phyloP scores from a whole-genome alignment of 208 protist species.

The Leishmania braziliensis region DNA sequence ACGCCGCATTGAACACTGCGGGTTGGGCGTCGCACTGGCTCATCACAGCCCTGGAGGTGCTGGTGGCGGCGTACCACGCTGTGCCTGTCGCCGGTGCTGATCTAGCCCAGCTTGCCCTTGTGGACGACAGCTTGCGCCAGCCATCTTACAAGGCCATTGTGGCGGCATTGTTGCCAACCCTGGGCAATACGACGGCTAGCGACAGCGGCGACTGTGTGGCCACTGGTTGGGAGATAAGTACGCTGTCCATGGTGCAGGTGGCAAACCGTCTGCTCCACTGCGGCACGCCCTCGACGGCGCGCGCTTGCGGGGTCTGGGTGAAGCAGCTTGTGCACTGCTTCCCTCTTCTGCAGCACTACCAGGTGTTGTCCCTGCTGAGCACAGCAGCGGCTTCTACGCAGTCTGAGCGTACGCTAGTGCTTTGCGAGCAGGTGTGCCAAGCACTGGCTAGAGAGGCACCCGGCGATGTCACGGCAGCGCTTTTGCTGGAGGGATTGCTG shows the following conservation, averaged over 20 bases:
- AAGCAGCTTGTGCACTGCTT: slow-evolving; percentile 52
- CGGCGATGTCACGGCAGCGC: slow-evolving; percentile 18
- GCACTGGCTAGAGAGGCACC: slow-evolving; percentile 34
- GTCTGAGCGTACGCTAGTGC: slow-evolving; percentile 37
- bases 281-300: slow-evolving; percentile 35
- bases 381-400: slow-evolving; percentile 43
- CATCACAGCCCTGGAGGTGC: slow-evolving; percentile 43
- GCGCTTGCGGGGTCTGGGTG: slow-evolving; percentile 59
- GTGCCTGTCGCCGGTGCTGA: slow-evolving; percentile 61
- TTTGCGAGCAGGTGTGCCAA: slow-evolving; percentile 41
- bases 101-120: slow-evolving; percentile 30
- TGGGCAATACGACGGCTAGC: neutral
- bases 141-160: slow-evolving; percentile 39
- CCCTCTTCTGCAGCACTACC: slow-evolving; percentile 74
- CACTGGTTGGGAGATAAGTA: slow-evolving; percentile 19
- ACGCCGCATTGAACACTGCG: neutral
- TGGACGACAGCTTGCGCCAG: slow-evolving; percentile 11
- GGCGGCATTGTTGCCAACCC: slow-evolving; percentile 37
- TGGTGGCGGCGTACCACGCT: slow-evolving; percentile 71
- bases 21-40: slow-evolving; percentile 36
- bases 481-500: slow-evolving; percentile 41
- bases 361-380: slow-evolving; percentile 52
- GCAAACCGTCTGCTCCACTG: slow-evolving; percentile 48
- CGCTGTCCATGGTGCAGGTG: slow-evolving; percentile 40
- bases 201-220: slow-evolving; percentile 25